Evolutionary conservation across 208 protist species (phyloP), one percentile per base, ranked within the genome.

Genomic region (Leishmania martiniquensis): DNA sequence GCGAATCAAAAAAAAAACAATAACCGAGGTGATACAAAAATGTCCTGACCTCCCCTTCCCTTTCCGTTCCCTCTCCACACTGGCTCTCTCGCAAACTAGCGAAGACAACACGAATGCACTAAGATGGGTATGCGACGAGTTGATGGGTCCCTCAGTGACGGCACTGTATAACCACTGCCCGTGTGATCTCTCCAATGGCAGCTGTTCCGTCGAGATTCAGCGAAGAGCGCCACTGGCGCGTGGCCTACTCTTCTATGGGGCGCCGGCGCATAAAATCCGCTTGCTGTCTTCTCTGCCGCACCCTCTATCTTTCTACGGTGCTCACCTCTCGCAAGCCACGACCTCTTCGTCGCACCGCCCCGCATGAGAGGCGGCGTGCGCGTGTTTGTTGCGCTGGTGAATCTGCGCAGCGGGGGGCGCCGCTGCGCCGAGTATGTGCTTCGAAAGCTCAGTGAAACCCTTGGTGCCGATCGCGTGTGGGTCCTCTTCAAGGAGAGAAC

Each of bases 371-470:
- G 49, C 49, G 17, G n/a, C 49, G 25, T 29, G 13, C 7, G 44
- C 29, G 15, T 37, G 42, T 71, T 63, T 69, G 76, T 82, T 5
- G 86, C 86, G 2, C 63, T 92, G 1, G 79, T 94, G 25, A 94
- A 94, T 54, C 52, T 82, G 55, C 81, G 79, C 44, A 92, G 87
- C 66, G 88, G 88, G 25, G 88, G 87, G 5, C 65, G 60, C 1
- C 60, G 72, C 9, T 67, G 77, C 29, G 88, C 86, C 0, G 39
- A 80, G 15, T 91, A 87, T 67, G 85, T 91, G 4, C 81, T 79
- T 3, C 57, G 70, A 9, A 85, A 78, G 32, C 67, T 94, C 2
- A 44, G 47, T 7, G 47, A 78, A 4, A 39, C 81, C 17, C 65
- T 92, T 22, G 85, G 88, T 0, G 60, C 73, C 37, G 78, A 84